Evolutionary conservation across 176 grass and related monocot species (phyloP), one percentile per base, ranked within the genome.

Genomic region (Panicum miliaceum): DNA sequence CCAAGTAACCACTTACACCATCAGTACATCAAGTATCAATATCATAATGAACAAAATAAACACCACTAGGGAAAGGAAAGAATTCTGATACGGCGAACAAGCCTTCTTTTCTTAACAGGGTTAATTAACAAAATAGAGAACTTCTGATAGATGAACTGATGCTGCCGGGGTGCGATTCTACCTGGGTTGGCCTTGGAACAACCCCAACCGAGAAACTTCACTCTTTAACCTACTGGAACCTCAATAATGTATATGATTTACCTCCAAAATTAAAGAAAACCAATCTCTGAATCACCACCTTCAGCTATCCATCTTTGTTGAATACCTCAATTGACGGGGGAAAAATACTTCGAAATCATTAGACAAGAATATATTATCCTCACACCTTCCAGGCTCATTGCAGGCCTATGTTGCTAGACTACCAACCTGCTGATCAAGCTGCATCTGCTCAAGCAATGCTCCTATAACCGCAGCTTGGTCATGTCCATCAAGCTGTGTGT

Each of bases 401-500:
- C 45, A 18, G 11, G 13, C 78, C 77, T 91, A 86, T 79, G 68
- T 84, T 72, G 81, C 92, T 92, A 92, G 86, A 60, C 90, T 87
- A 88, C 85, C 77, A 45, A 85, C 82, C 68, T 90, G 81, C 61
- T 90, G 67, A 85, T 94, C 90, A 80, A 94, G 84, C 88, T 90
- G 80, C 90, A 92, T 90, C 87, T 92, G 90, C 47, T 94, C 92
- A 72, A 92, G 84, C 71, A 83, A 90, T 66, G 92, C 90, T 67
- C 73, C 81, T 18, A 94, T 86, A 27, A 90, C 87, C 5, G 81
- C 84, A 16, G 86, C 84, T 82, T 94, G 90, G 76, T 92, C 89
- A 63, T 80, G 86, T 34, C 71, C 84, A 63, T 83, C 68, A 72
- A 85, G 42, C 6, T 69, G 72, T 34, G 68, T 61, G 45, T 79